Evolutionary conservation across 257 asterid species (phyloP).

Genomic region (Solanum bulbocastanum): DNA sequence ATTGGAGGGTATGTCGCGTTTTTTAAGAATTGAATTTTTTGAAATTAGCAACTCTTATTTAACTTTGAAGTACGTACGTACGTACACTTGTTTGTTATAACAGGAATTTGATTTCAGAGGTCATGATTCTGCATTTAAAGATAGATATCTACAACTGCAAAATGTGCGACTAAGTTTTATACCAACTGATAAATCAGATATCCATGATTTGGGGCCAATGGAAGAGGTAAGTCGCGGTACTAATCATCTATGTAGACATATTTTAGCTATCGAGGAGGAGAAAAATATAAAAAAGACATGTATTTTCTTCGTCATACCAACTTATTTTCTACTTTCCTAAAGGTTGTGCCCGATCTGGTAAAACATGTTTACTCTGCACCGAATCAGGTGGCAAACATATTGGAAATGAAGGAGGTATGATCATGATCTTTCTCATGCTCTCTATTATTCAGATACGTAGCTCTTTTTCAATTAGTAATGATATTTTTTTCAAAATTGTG

Average conservation of each 20-base stretch:
- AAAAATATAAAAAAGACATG: not conserved
- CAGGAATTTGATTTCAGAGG: constrained; percentile 78
- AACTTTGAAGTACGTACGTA: not conserved
- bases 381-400: constrained; percentile 42
- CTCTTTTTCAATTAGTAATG: not conserved
- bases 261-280: not conserved
- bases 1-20: constrained; percentile 55
- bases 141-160: constrained; percentile 71
- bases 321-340: not conserved
- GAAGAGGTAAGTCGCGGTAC: constrained; percentile 35
- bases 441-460: not conserved
- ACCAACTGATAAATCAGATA: constrained; percentile 69
- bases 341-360: constrained; percentile 52
- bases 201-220: constrained; percentile 75
- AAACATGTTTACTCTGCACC: constrained; percentile 74
- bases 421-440: not conserved
- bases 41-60: not conserved
- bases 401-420: constrained; percentile 71
- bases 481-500: constrained; percentile 6
- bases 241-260: not conserved
- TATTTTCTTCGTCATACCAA: not conserved
- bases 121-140: constrained; percentile 91
- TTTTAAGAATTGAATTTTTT: not conserved
- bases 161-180: constrained; percentile 72
- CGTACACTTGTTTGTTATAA: not conserved